Conservation (phyloP, 1,284 basidiomycete species). For the Gastroboletus turbinatus region DNA sequence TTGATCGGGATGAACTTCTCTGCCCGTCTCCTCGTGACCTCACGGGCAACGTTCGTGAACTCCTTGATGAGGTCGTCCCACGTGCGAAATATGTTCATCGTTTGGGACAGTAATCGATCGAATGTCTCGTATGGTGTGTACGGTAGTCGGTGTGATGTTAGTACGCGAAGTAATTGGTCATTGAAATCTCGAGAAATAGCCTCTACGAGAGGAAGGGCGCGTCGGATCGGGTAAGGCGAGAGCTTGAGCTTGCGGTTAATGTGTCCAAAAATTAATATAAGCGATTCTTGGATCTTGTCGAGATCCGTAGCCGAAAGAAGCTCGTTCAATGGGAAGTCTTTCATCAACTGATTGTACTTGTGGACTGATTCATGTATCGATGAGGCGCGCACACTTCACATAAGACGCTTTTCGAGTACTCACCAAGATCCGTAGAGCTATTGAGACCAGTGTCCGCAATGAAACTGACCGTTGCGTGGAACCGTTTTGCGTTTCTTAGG, state of each 20-base stretch:
- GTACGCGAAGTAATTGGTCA: slow-evolving; percentile 88
- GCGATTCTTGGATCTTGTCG: slow-evolving; percentile 89
- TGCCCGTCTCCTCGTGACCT: slow-evolving; percentile 87
- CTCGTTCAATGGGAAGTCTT: slow-evolving; percentile 97
- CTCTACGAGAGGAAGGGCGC: slow-evolving; percentile 94
- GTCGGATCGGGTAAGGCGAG: slow-evolving; percentile 94
- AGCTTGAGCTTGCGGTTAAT: slow-evolving; percentile 95
- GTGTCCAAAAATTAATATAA: slow-evolving; percentile 88
- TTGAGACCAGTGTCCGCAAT: slow-evolving; percentile 97
- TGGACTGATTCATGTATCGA: slow-evolving; percentile 68
- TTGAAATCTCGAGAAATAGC: slow-evolving; percentile 98
- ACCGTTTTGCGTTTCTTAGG: slow-evolving; percentile 93
- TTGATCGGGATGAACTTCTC: slow-evolving; percentile 99
- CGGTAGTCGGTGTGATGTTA: slow-evolving; percentile 86
- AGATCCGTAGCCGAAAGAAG: slow-evolving; percentile 95
- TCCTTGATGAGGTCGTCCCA: slow-evolving; percentile 99
- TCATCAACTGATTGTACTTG: slow-evolving; percentile 98
- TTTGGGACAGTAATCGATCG: slow-evolving; percentile 78
- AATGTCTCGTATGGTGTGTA: slow-evolving; percentile 96
- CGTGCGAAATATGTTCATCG: slow-evolving; percentile 83
- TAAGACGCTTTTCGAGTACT: slow-evolving; percentile 25
- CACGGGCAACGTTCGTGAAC: slow-evolving; percentile 95
- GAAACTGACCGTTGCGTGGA: slow-evolving; percentile 97
- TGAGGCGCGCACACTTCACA: slow-evolving; percentile 8
- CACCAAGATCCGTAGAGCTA: slow-evolving; percentile 85